Evolutionary conservation across 306 rosid genomes (phyloP).

Genomic region (Betula pendula): DNA sequence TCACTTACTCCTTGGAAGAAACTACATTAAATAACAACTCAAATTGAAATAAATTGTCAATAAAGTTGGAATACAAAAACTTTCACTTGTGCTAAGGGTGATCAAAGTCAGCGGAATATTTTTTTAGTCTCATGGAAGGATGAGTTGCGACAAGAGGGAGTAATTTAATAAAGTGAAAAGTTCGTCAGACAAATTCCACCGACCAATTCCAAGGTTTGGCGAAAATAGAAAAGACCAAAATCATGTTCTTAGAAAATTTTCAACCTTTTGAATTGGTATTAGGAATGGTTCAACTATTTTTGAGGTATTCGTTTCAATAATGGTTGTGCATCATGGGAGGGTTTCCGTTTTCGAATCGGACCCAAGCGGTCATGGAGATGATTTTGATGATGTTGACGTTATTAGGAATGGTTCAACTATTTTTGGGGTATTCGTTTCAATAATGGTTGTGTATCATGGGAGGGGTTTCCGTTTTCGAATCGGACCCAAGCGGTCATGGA

Average conservation of each 20-base stretch:
- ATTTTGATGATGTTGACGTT: no score
- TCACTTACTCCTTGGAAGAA: no score
- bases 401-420: neutral
- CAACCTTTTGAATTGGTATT: neutral
- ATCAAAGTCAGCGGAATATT: neutral
- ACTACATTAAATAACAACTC: no score
- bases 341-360: no score
- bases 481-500: no score
- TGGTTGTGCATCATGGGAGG: neutral
- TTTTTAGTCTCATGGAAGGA: neutral
- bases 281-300: neutral
- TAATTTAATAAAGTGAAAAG: neutral
- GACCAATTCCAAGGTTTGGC: neutral
- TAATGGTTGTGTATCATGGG: neutral
- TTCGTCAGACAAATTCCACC: neutral
- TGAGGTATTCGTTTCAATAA: neutral
- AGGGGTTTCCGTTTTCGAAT: no score
- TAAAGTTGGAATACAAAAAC: neutral
- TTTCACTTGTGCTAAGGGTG: neutral
- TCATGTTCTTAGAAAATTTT: neutral
- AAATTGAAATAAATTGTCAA: no score
- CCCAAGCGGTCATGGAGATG: no score
- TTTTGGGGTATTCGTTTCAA: neutral
- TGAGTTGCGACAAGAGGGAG: neutral
- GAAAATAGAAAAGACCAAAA: neutral